Percentiles rank a stretch among this genome's conserved stretches.
Evolutionary conservation across 192 early-diverging fungal species (phyloP).

Genomic region (Phlyctochytrium arcticum): DNA sequence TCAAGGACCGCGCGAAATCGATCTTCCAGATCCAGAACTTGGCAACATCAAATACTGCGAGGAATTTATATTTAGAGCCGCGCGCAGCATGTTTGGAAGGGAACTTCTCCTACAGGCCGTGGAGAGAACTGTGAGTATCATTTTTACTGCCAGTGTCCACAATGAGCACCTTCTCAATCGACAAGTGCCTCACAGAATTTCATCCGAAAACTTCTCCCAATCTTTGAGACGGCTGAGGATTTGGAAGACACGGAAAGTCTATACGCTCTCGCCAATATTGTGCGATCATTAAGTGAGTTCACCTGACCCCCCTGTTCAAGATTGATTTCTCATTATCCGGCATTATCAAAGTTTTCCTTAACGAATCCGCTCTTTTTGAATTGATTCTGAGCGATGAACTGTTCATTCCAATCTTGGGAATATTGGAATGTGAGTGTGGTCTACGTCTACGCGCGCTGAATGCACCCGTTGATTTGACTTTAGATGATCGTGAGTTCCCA

Average conservation of each 20-base stretch:
- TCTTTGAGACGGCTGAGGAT: slow-evolving; percentile 72
- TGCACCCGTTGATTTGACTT: background rate
- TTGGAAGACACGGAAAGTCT: slow-evolving; percentile 84
- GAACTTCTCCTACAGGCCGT: slow-evolving; percentile 63
- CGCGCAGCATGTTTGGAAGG: slow-evolving; percentile 52
- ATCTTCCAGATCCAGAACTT: slow-evolving; percentile 63
- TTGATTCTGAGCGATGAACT: slow-evolving; percentile 71
- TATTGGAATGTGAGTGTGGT: slow-evolving; percentile 73
- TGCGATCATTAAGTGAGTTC: slow-evolving; percentile 67
- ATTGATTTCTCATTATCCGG: background rate
- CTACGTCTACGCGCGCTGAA: background rate
- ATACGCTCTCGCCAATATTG: slow-evolving; percentile 68
- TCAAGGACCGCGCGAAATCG: slow-evolving; percentile 6
- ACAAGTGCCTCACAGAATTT: slow-evolving; percentile 49
- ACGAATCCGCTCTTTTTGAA: slow-evolving; percentile 72
- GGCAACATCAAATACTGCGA: slow-evolving; percentile 71
- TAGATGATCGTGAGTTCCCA: slow-evolving; percentile 75
- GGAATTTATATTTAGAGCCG: slow-evolving; percentile 52
- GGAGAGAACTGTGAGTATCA: slow-evolving; percentile 44
- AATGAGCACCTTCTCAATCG: background rate
- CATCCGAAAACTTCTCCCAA: slow-evolving; percentile 56
- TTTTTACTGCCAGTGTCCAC: slow-evolving; percentile 4
- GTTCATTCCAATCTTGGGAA: slow-evolving; percentile 67
- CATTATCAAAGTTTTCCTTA: slow-evolving; percentile 58
- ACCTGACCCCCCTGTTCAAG: background rate